Evolutionary conservation across 1,139 yeast species (phyloP), one percentile per base, ranked within the genome.

Genomic region (Kurtzmaniella quercitrusa): DNA sequence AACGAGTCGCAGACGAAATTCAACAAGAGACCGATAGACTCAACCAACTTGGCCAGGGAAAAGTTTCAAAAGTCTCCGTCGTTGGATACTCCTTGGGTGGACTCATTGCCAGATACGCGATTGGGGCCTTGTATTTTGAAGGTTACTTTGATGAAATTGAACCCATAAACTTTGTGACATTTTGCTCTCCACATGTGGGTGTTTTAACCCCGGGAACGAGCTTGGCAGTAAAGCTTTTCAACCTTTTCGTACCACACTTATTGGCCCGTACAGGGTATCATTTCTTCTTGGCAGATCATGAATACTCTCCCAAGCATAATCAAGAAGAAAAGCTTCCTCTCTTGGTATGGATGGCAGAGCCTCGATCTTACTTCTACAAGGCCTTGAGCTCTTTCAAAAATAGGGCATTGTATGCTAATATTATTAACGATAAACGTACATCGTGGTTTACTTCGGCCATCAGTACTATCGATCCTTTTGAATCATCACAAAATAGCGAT

Each of bases 1-100:
- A 80, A 44, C 67, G 95, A 33, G 84, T 86, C 4, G 80, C 86
- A 1, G 77, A 76, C 45, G 96, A 88, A 60, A 80, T 88, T 39
- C 57, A 70, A 22, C 59, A 54, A 2, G 76, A 78, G 51, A 70
- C 83, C 3, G 55, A 58, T 2, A 43, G 52, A 2, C 52, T 82
- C 33, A 46, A 47, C 19, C 43, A 43, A 2, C 51, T 50, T 3
- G 42, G 19, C 2, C 55, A 49, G 14, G 56, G 55, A 26, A 50
- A 48, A 14, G 79, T 82, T 9, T 65, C 69, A 12, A 79, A 79
- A 52, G 66, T 88, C 45, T 84, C 95, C 1, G 67, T 88, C 12
- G 71, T 84, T 14, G 96, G 96, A 2, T 88, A 87, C 59, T 86
- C 95, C 0, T 64, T 88, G 40, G 96, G 96, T 8, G 96, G 96